These are phyloP conservation scores for Cystobasidium pallidum DNA, from an alignment of 1,284 basidiomycete species.

Conservation along the genomic window DNA sequence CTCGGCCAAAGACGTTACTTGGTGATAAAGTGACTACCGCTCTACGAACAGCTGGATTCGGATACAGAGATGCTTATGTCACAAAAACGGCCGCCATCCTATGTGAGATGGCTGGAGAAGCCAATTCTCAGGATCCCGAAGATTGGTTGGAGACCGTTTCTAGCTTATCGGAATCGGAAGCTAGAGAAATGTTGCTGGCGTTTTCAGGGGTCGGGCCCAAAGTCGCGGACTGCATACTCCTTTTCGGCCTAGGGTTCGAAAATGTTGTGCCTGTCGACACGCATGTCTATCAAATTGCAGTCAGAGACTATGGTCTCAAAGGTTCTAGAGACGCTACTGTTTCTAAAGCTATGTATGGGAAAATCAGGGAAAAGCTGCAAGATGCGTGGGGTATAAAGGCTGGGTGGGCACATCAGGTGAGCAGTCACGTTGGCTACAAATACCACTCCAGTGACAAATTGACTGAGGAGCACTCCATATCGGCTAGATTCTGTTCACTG, in stretches of 20 bases:
- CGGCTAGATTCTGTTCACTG: slow-evolving; percentile 45
- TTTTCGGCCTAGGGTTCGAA: slow-evolving; percentile 93
- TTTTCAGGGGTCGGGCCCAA: slow-evolving; percentile 93
- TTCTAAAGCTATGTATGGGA: slow-evolving; percentile 76
- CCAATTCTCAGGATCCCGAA: slow-evolving; percentile 49
- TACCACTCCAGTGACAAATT: not conserved
- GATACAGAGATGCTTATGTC: slow-evolving; percentile 91
- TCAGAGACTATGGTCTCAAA: slow-evolving; percentile 66
- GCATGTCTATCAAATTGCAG: slow-evolving; percentile 66
- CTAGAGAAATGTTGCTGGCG: slow-evolving; percentile 73
- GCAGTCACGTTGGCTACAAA: not conserved
- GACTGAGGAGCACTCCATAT: not conserved
- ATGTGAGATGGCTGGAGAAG: slow-evolving; percentile 58
- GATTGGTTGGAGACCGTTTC: slow-evolving; percentile 62
- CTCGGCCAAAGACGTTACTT: slow-evolving; percentile 71
- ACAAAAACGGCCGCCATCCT: slow-evolving; percentile 80
- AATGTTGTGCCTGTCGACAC: slow-evolving; percentile 90
- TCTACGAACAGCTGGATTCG: slow-evolving; percentile 85
- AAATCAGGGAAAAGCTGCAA: slow-evolving; percentile 69
- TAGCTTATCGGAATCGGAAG: slow-evolving; percentile 65
- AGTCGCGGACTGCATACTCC: slow-evolving; percentile 89
- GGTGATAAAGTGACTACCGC: slow-evolving; percentile 65
- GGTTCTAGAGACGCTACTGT: slow-evolving; percentile 63
- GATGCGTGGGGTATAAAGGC: slow-evolving; percentile 74
- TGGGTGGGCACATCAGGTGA: slow-evolving; percentile 88